Base-by-base conservation (phyloP, 2,329 filamentous ascomycete species). In the Trichophyton schoenleinii region DNA sequence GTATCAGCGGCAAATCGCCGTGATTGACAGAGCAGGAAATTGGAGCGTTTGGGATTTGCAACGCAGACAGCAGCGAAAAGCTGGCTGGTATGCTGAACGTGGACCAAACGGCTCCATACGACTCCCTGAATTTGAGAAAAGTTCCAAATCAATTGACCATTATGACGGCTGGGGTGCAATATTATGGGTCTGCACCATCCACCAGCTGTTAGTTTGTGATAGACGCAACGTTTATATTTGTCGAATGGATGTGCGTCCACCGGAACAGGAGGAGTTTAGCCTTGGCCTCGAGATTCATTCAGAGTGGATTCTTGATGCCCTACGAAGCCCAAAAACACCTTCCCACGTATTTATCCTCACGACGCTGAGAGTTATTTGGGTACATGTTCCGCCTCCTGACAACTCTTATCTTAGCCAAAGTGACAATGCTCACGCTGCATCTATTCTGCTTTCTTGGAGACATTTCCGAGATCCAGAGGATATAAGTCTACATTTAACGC, bases 401-500 rank as follows among this genome's bases (percentile, higher is more conserved):
- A 67, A 71, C 44, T 57, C 63, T 44, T 62, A 57, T 25, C 53
- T 61, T 20, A 67, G 66, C 57, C 61, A 63, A 31, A 36, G 15
- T 4, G 63, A 68, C 44, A 46, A 63, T 2, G 64, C 66, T 28
- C 64, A 70, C n/a, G 68, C 72, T 64, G 66, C 77, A 11, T 66
- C 67, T 13, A 69, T 77, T 49, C 65, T 78, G 28, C 64, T 80
- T 2, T 76, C 77, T 6, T 80, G 81, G 74, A 73, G 73, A 53
- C 83, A 86, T 71, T 84, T 79, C 66, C 75, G 80, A 49, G 76
- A 80, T 61, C 65, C 73, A 0, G 78, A 81, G 60, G 82, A 85
- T 66, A 75, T 75, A 8, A 81, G 78, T 34, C 69, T 85, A 36
- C 73, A 72, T 20, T 63, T 79, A 31, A 67, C 70, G 44, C 64